A percentile compares a stretch with the other conserved stretches of the same genome.
These are phyloP conservation scores for Pneumocystis wakefieldiae DNA, from an alignment of 1,139 yeast genomes.

Conservation along the genomic window DNA sequence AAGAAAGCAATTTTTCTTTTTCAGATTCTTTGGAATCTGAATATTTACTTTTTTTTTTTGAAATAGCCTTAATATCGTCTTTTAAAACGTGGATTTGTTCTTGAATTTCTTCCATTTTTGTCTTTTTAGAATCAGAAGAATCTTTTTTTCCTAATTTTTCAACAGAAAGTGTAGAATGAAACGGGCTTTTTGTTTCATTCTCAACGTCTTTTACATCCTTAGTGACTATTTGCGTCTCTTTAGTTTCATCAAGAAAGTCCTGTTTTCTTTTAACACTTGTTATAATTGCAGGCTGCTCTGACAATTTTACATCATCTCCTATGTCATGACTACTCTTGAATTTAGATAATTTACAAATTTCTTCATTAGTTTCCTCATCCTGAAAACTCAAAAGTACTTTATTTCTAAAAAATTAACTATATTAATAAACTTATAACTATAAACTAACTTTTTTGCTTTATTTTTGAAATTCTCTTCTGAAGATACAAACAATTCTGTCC, in stretches of 20 bases:
- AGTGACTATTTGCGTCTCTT: background rate
- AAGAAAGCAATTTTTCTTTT: constrained; percentile 9
- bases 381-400: constrained; percentile 20
- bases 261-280: background rate
- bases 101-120: constrained; percentile 10
- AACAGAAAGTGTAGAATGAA: constrained; percentile 1
- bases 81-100: constrained; percentile 13
- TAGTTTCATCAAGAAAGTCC: background rate
- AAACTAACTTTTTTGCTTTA: constrained; percentile 13
- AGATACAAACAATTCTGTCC: constrained; percentile 3
- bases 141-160: constrained; percentile 1
- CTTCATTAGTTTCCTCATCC: constrained; percentile 24
- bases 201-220: background rate
- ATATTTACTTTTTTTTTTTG: background rate
- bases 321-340: constrained; percentile 41
- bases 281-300: constrained; percentile 3
- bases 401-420: constrained; percentile 9
- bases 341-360: background rate
- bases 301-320: constrained; percentile 22
- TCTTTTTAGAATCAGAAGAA: constrained; percentile 4
- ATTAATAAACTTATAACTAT: constrained; percentile 4
- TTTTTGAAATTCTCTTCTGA: constrained; percentile 11
- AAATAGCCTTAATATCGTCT: constrained; percentile 11
- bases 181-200: background rate
- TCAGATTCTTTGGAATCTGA: background rate